Base-by-base conservation (phyloP, 305 asterid genomes). In the Fraxinus sp. region DNA sequence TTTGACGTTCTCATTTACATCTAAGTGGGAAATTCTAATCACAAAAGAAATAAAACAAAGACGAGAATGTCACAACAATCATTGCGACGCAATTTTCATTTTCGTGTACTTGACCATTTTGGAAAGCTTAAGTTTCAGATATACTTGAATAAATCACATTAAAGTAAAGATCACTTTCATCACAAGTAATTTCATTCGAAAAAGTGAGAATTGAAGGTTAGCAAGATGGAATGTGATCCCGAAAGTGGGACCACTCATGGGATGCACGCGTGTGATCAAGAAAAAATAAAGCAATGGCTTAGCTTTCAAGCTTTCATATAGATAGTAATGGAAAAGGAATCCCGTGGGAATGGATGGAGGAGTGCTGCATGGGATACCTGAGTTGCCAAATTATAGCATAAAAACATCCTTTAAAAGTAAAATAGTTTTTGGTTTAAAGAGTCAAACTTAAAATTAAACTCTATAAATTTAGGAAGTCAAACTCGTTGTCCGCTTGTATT, bases 261-360 rank as follows among this genome's bases (percentile, higher is more conserved):
- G 78, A 81, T 76, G 74, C 88, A 80, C 74, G 87, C 81, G 87
- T 66, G 85, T 18, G 84, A 86, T 80, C 13, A 49, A 79, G 36
- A 84, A 78, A 79, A 84, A 82, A 85, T 87, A 87, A 86, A 87
- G 87, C 72, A 7, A 78, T 77, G 74, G 41, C 28, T 32, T 78
- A 68, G 66, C 62, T 74, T 74, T 70, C 35, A 80, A 18, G 32
- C 9, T 33, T 59, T 7, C 20, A 16, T 16, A 52, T 49, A 4
- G 22, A 49, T 49, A 14, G 5, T 5, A 14, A 49, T 14, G 20
- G 59, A 49, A 49, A 49, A 49, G 59, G 59, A 49, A 14, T 14
- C 62, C 62, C 22, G 22, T 52, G 62, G 20, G 8, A 1, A 52
- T 3, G 62, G 22, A 1, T 35, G 37, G 37, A 35, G 62, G 62